Conservation (phyloP, 805 yeast genomes). For the Komagataella kurtzmanii region DNA sequence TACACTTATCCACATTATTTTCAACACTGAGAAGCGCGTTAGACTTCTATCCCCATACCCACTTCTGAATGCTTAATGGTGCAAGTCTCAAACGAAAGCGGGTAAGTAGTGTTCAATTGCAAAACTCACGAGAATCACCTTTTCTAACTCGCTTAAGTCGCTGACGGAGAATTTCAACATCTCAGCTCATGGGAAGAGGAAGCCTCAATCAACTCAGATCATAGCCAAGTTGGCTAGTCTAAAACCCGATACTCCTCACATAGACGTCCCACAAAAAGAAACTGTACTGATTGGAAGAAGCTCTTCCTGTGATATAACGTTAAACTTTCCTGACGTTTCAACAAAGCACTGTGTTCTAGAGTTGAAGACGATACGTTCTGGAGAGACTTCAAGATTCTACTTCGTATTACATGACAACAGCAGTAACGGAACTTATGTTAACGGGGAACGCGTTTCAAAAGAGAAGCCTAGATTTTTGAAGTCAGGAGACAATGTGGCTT, state of each 20-base stretch:
- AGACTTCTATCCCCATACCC: neutral
- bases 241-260: conserved; percentile 1
- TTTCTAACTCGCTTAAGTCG: neutral
- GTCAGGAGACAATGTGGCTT: conserved; percentile 50
- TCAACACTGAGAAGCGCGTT: neutral
- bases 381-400: conserved; percentile 8
- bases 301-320: conserved; percentile 40
- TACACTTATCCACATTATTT: neutral
- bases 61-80: neutral
- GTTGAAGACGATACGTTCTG: conserved; percentile 22
- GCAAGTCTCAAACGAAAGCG: conserved; percentile 1
- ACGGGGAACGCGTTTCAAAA: conserved; percentile 37
- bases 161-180: neutral
- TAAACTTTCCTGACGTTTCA: conserved; percentile 39
- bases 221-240: conserved; percentile 3
- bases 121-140: neutral
- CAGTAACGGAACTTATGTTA: conserved; percentile 57
- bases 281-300: conserved; percentile 33
- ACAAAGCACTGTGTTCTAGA: conserved; percentile 48
- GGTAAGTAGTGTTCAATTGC: neutral
- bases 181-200: neutral
- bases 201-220: neutral
- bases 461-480: conserved; percentile 35
- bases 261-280: conserved; percentile 2
- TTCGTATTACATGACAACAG: conserved; percentile 25